Base-by-base conservation (phyloP, 345 rosid species). In the Conringia planisiliqua region DNA sequence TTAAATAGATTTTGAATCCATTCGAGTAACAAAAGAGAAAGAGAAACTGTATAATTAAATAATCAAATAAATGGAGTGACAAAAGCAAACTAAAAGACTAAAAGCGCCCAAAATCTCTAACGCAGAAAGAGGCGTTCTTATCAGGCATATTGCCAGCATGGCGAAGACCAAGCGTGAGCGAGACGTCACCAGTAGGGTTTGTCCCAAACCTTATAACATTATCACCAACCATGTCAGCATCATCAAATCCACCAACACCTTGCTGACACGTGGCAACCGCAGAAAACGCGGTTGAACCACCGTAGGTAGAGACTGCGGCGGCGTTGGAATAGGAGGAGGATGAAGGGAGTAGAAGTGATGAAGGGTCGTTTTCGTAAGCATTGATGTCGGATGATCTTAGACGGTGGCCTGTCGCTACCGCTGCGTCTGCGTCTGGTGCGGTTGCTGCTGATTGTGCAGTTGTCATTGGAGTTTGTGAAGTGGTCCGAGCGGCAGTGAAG, bases 121-220 rank as follows among this genome's bases (percentile, higher is more conserved):
- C 78, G 8, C 93, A 83, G 87, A 94, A 94, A 54, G 93, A 71
- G 54, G 80, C 73, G 18, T 68, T 80, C 59, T 85, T 88, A 47
- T 90, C 95, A 26, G 94, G 85, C 76, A 82, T 80, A 78, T 86
- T 89, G 42, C 95, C 95, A 62, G 90, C 84, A 64, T 94, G 98
- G 72, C 92, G 97, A 68, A 94, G 79, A 85, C 98, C 98, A 79
- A 94, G 83, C 30, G 98, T 94, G 76, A 94, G 93, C 14, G 98
- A 94, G 51, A 94, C 97, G 62, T 91, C 95, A 27, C 97, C 95
- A 9, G 83, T 78, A 66, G 62, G 77, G 11, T 90, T 83, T 78
- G 93, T 82, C 85, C 97, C 98, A 50, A 88, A 87, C 79, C 97
- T 84, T 39, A 89, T 83, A 36, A 85, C 81, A 10, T 85, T 83